Percentiles rank a stretch among this genome's conserved stretches.
Evolutionary conservation across 768 basidiomycete genomes (phyloP).

Genomic region (Rhizopogon sp.): DNA sequence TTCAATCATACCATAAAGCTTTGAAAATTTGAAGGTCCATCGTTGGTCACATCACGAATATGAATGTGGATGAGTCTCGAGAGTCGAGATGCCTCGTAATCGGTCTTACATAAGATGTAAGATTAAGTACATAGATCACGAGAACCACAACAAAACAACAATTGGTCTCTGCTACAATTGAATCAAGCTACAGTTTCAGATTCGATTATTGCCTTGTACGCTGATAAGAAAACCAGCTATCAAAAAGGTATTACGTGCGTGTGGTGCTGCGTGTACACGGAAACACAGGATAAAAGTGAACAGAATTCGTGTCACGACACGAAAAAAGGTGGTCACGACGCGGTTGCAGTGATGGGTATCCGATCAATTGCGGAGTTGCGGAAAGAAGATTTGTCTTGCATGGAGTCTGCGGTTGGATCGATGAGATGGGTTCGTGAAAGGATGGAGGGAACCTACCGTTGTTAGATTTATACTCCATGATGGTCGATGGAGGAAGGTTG

Average conservation of each 20-base stretch:
- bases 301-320: background rate
- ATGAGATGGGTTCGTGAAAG: background rate
- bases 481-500: conserved; percentile 67
- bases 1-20: too few species aligned
- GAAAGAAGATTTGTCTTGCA: conserved; percentile 87
- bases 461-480: conserved; percentile 95
- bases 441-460: conserved; percentile 48
- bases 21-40: too few species aligned
- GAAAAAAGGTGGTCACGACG: conserved; percentile 6
- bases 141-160: background rate
- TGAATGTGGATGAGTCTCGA: too few species aligned
- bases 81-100: too few species aligned
- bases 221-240: conserved; percentile 1
- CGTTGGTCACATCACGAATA: too few species aligned
- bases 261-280: background rate
- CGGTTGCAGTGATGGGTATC: conserved; percentile 16
- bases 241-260: conserved; percentile 2
- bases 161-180: background rate
- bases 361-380: conserved; percentile 58
- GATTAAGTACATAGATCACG: too few species aligned
- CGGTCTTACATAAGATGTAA: too few species aligned
- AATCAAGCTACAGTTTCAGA: background rate
- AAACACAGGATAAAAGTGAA: background rate
- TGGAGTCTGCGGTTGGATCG: conserved; percentile 55
- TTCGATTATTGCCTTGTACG: background rate